Conservation (phyloP, 768 basidiomycete species). For the Calocybe indica region DNA sequence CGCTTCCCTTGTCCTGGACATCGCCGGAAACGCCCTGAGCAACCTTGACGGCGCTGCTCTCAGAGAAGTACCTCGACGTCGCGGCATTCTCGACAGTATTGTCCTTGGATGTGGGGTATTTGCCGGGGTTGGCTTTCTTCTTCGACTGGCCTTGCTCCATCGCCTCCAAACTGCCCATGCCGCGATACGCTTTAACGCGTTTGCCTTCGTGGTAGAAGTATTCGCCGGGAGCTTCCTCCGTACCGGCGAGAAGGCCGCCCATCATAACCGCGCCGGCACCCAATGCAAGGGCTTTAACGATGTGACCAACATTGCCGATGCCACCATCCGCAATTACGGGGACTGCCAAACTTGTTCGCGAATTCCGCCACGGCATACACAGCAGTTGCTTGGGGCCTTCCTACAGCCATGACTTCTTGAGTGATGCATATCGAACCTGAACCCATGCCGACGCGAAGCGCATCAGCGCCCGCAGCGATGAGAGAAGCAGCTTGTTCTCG, state of each 20-base stretch:
- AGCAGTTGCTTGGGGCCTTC: slow-evolving; percentile 96
- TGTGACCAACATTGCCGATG: slow-evolving; percentile 91
- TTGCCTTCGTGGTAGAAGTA: slow-evolving; percentile 99
- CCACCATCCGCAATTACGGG: slow-evolving; percentile 98
- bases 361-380: slow-evolving; percentile 97
- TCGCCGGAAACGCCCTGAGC: slow-evolving; percentile 96
- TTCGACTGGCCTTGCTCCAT: slow-evolving; percentile 73
- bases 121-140: slow-evolving; percentile 26
- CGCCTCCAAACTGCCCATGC: slow-evolving; percentile 95
- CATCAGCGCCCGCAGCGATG: slow-evolving; percentile 93
- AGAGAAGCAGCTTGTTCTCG: slow-evolving; percentile 94
- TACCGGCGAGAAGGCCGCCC: slow-evolving; percentile 94
- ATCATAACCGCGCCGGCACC: slow-evolving; percentile 99
- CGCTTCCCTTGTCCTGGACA: slow-evolving; percentile 95
- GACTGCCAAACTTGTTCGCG: slow-evolving; percentile 84
- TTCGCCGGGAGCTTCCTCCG: slow-evolving; percentile 95
- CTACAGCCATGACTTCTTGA: slow-evolving; percentile 99
- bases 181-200: slow-evolving; percentile 97
- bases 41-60: slow-evolving; percentile 89
- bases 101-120: slow-evolving; percentile 41
- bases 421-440: slow-evolving; percentile 99
- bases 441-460: slow-evolving; percentile 95
- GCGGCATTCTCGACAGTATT: slow-evolving; percentile 82
- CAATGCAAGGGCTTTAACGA: slow-evolving; percentile 92
- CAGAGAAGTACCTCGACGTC: slow-evolving; percentile 93